These are phyloP conservation scores for Macrophomina tecta DNA, from an alignment of 2,329 filamentous ascomycete genomes.

Conservation along the genomic window DNA sequence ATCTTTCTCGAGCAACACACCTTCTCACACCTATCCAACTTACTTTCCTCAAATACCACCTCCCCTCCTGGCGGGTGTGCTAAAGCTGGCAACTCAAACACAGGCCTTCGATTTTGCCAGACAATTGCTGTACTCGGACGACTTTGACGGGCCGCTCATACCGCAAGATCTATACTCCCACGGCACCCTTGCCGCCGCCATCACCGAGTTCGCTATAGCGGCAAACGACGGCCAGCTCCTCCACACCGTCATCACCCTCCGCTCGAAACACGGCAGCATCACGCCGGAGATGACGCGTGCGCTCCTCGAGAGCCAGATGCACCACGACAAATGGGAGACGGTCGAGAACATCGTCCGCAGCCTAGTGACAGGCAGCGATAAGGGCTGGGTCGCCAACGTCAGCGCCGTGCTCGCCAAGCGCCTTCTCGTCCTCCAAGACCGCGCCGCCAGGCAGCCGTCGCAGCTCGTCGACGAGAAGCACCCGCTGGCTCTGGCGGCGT, in stretches of 20 bases:
- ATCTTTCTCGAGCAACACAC: slow-evolving; percentile 42
- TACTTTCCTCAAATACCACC: slow-evolving; percentile 55
- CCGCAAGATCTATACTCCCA: slow-evolving; percentile 52
- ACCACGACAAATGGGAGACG: slow-evolving; percentile 48
- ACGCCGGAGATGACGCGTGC: slow-evolving; percentile 40
- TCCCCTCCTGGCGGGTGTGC: slow-evolving; percentile 55
- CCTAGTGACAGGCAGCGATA: background rate
- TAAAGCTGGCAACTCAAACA: slow-evolving; percentile 57
- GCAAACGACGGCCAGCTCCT: slow-evolving; percentile 51
- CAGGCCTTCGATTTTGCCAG: slow-evolving; percentile 57
- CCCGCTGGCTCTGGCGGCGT: background rate
- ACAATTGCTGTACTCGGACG: slow-evolving; percentile 59
- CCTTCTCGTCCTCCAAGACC: slow-evolving; percentile 19
- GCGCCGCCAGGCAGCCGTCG: background rate
- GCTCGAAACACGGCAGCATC: background rate
- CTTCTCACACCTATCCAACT: slow-evolving; percentile 43
- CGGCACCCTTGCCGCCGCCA: slow-evolving; percentile 56
- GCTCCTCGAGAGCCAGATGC: slow-evolving; percentile 52
- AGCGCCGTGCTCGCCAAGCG: slow-evolving; percentile 18
- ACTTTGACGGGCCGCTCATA: slow-evolving; percentile 62
- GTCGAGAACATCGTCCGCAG: slow-evolving; percentile 45
- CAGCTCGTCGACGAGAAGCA: background rate
- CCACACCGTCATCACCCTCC: slow-evolving; percentile 31
- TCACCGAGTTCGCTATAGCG: slow-evolving; percentile 61
- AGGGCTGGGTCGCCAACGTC: background rate